These are phyloP conservation scores for Rhodotorula sp. DNA, from an alignment of 1,284 basidiomycete species.

Conservation along the genomic window DNA sequence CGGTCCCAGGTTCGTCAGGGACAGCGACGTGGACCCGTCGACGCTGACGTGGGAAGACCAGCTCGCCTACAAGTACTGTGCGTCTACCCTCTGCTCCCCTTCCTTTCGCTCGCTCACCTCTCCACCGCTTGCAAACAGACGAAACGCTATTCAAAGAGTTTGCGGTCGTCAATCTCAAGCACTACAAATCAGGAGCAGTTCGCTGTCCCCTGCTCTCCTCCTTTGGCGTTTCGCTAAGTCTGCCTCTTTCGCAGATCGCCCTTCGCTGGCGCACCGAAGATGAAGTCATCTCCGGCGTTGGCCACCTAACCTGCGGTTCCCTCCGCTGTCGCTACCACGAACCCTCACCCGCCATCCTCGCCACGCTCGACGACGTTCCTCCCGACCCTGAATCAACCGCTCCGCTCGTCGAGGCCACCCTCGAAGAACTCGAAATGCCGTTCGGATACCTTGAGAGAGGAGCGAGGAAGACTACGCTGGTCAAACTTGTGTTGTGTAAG, in stretches of 20 bases:
- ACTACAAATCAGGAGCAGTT: conserved; percentile 87
- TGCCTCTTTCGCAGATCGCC: conserved; percentile 60
- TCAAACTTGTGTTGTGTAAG: conserved; percentile 80
- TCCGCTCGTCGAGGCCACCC: conserved; percentile 35
- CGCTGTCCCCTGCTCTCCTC: conserved; percentile 30
- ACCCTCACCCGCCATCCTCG: conserved; percentile 32
- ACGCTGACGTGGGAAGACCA: conserved; percentile 48
- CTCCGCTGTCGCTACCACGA: conserved; percentile 72
- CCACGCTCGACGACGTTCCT: conserved; percentile 44
- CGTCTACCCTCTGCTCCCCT: conserved; percentile 59
- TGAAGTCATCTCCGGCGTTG: conserved; percentile 78
- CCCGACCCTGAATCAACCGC: conserved; percentile 33
- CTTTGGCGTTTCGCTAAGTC: background rate
- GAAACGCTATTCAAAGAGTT: conserved; percentile 58
- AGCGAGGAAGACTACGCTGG: conserved; percentile 70
- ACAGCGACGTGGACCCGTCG: conserved; percentile 55
- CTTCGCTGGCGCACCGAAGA: conserved; percentile 86
- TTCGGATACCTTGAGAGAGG: conserved; percentile 82
- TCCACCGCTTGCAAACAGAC: background rate
- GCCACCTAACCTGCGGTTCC: conserved; percentile 71
- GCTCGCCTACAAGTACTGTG: conserved; percentile 80
- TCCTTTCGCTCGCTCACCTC: background rate
- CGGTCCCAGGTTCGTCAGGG: conserved; percentile 69
- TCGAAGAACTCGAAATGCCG: conserved; percentile 66
- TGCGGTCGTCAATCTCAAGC: conserved; percentile 89